These are phyloP conservation scores for Colletotrichum musicola DNA, from an alignment of 2,329 filamentous ascomycete genomes.

Conservation along the genomic window DNA sequence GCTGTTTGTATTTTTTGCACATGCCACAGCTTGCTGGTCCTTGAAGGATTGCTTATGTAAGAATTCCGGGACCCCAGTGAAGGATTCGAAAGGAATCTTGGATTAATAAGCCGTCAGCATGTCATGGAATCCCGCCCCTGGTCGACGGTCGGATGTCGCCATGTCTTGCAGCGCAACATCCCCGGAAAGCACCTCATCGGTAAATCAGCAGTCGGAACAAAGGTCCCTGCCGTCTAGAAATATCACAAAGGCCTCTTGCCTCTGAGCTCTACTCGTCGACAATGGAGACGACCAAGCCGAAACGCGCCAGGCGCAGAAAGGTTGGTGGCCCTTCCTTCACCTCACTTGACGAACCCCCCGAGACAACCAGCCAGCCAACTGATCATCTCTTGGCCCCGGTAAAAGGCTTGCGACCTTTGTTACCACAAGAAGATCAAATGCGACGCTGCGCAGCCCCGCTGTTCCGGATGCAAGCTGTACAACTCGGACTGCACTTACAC, in stretches of 20 bases:
- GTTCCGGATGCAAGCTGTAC: constrained; percentile 35
- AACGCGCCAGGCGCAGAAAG: constrained; percentile 27
- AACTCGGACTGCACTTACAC: constrained; percentile 35
- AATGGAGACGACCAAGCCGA: constrained; percentile 18
- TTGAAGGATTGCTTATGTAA: neutral
- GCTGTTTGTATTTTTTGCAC: neutral
- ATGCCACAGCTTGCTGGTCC: neutral
- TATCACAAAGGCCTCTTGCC: neutral
- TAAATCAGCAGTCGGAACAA: too few relatives aligned
- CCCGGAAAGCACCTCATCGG: too few relatives aligned
- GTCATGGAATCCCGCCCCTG: neutral
- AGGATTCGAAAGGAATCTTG: neutral
- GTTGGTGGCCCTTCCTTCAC: neutral
- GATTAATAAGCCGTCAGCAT: neutral
- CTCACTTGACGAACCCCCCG: too few relatives aligned
- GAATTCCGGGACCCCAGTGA: neutral
- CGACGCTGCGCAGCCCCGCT: constrained; percentile 22
- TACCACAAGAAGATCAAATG: constrained; percentile 38
- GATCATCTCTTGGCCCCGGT: neutral
- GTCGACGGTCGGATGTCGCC: neutral
- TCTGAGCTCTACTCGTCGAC: neutral
- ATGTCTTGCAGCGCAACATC: neutral
- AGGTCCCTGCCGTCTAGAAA: neutral
- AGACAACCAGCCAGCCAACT: too few relatives aligned
- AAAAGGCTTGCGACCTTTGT: constrained; percentile 33